These are phyloP conservation scores for Paraphaeosphaeria sporulosa DNA, from an alignment of 2,329 filamentous ascomycete species.

Conservation along the genomic window DNA sequence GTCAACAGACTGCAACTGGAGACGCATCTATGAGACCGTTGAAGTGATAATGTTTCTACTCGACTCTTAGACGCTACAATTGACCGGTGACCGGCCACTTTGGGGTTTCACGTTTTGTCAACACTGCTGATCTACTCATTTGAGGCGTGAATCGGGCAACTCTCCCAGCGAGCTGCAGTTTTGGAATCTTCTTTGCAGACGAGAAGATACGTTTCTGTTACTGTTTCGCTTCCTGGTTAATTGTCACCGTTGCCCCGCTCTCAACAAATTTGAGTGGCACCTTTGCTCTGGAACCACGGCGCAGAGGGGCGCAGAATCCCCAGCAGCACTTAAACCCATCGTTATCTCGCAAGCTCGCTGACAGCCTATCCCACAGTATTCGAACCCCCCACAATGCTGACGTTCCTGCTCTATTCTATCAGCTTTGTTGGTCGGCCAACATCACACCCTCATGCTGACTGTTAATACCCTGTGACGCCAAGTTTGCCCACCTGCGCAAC, in stretches of 20 bases:
- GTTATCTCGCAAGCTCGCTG: neutral
- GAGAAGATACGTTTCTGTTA: neutral
- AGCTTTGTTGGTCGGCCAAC: neutral
- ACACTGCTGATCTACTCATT: no score
- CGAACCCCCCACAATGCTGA: neutral
- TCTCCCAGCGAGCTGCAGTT: neutral
- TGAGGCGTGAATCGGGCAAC: no score
- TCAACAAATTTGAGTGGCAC: neutral
- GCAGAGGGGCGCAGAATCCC: neutral
- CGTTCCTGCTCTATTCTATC: neutral
- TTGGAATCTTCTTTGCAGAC: neutral
- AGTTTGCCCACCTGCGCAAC: neutral
- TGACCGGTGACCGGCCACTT: no score
- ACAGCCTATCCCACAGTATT: neutral
- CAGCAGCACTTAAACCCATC: neutral
- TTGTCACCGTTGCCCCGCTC: neutral
- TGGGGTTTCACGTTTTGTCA: no score
- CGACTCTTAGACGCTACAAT: no score
- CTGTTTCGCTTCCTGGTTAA: neutral
- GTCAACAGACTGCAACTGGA: no score
- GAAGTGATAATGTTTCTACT: no score
- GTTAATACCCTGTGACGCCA: neutral
- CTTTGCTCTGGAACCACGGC: neutral
- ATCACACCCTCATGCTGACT: neutral
- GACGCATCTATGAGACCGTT: no score